A percentile compares a stretch with the other conserved stretches of the same genome.
phyloP scores from a whole-genome alignment of 176 grass and related monocot genomes.

The Panicum miliaceum region DNA sequence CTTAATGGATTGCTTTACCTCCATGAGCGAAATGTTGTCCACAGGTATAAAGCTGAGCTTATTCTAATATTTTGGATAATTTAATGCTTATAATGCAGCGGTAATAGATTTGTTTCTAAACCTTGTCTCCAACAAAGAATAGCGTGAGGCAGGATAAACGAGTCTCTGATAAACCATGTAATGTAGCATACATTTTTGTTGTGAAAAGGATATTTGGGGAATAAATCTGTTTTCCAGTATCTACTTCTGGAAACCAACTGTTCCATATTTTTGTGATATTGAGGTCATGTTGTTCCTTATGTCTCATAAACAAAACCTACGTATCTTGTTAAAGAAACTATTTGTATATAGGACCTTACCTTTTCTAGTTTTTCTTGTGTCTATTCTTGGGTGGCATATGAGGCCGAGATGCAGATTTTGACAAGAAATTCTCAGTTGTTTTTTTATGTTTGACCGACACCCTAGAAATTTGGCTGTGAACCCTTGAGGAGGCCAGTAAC shows the following conservation, averaged over 20 bases:
- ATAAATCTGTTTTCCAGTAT: neutral
- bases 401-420: neutral
- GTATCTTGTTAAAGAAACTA: neutral
- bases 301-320: neutral
- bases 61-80: conserved; percentile 17
- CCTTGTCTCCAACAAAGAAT: conserved; percentile 10
- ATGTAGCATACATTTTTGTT: conserved; percentile 34
- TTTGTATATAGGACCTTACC: conserved; percentile 8
- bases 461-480: too few species aligned
- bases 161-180: conserved; percentile 13
- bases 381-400: neutral
- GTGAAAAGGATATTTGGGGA: conserved; percentile 23
- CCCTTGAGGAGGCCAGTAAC: too few species aligned
- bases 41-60: conserved; percentile 62
- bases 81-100: neutral
- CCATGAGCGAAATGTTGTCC: conserved; percentile 89
- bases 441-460: too few species aligned
- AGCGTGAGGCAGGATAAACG: neutral
- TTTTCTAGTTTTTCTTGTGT: neutral
- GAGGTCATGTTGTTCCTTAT: conserved; percentile 8
- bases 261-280: conserved; percentile 32
- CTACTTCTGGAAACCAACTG: neutral
- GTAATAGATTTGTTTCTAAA: neutral
- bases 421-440: neutral
- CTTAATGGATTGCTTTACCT: conserved; percentile 93